Evolutionary conservation across 352 stramenopile genomes (phyloP).

Genomic region (Globisporangium heterothallicum): DNA sequence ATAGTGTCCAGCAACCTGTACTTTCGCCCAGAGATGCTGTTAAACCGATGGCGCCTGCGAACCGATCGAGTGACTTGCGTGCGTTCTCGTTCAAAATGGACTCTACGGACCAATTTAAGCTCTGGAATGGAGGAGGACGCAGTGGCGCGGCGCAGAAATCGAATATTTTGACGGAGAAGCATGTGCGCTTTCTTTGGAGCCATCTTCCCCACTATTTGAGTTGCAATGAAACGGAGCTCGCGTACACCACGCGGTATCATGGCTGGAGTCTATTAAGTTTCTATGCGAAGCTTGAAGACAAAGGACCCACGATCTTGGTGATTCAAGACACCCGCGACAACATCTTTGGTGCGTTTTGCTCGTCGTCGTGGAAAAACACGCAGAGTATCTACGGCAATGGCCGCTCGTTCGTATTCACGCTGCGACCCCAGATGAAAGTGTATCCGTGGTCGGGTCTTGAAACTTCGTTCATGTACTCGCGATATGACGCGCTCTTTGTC

Average conservation of each 20-base stretch:
- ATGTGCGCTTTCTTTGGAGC: constrained; percentile 64
- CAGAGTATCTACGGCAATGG: constrained; percentile 66
- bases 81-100: constrained; percentile 49
- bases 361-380: constrained; percentile 53
- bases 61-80: constrained; percentile 22
- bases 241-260: constrained; percentile 53
- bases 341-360: constrained; percentile 72
- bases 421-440: constrained; percentile 49
- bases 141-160: constrained; percentile 31
- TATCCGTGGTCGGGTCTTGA: constrained; percentile 62
- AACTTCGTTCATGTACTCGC: constrained; percentile 67
- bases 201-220: constrained; percentile 53
- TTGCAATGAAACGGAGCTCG: constrained; percentile 69
- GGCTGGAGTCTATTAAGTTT: constrained; percentile 73
- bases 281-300: constrained; percentile 47
- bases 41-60: neutral
- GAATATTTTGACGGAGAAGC: constrained; percentile 53
- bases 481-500: constrained; percentile 49
- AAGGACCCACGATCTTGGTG: constrained; percentile 60
- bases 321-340: constrained; percentile 65
- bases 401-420: constrained; percentile 65
- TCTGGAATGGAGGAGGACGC: constrained; percentile 11
- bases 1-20: constrained; percentile 1
- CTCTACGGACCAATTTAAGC: constrained; percentile 53
- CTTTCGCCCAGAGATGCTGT: neutral